A percentile compares a stretch with the other conserved stretches of the same genome.
These are phyloP conservation scores for Schwanniomyces pseudopolymorphus DNA, from an alignment of 805 yeast species.

Conservation along the genomic window DNA sequence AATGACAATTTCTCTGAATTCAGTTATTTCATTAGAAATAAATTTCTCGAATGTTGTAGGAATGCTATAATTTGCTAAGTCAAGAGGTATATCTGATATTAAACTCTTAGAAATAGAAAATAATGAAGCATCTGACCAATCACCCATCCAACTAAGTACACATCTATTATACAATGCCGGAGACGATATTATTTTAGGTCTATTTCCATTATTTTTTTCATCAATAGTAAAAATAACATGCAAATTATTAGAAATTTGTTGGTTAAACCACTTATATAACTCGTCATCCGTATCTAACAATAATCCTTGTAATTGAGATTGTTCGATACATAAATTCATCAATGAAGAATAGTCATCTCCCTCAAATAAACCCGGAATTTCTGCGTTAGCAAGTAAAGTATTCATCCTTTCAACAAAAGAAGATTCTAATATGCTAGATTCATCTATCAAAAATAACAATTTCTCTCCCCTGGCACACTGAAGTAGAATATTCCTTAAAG, in stretches of 20 bases:
- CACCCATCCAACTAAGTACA: constrained; percentile 85
- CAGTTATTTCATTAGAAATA: constrained; percentile 11
- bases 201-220: constrained; percentile 29
- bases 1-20: constrained; percentile 47
- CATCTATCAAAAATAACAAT: constrained; percentile 75
- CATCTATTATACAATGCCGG: constrained; percentile 91
- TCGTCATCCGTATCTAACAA: constrained; percentile 69
- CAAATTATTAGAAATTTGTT: constrained; percentile 64
- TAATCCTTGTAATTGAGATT: constrained; percentile 58
- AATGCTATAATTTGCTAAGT: constrained; percentile 38
- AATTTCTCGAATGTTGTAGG: constrained; percentile 25
- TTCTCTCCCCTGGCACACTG: constrained; percentile 53
- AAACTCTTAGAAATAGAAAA: constrained; percentile 47
- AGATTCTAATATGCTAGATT: constrained; percentile 71
- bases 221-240: constrained; percentile 82
- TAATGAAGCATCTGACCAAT: constrained; percentile 61
- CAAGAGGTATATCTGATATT: constrained; percentile 52
- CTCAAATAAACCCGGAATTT: constrained; percentile 84
- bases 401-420: constrained; percentile 90
- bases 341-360: constrained; percentile 63
- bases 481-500: constrained; percentile 53
- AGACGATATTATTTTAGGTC: constrained; percentile 62
- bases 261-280: constrained; percentile 69
- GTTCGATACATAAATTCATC: constrained; percentile 54
- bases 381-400: constrained; percentile 89